These are phyloP conservation scores for Geotrichum candidum DNA, from an alignment of 1,139 yeast genomes.

Conservation along the genomic window DNA sequence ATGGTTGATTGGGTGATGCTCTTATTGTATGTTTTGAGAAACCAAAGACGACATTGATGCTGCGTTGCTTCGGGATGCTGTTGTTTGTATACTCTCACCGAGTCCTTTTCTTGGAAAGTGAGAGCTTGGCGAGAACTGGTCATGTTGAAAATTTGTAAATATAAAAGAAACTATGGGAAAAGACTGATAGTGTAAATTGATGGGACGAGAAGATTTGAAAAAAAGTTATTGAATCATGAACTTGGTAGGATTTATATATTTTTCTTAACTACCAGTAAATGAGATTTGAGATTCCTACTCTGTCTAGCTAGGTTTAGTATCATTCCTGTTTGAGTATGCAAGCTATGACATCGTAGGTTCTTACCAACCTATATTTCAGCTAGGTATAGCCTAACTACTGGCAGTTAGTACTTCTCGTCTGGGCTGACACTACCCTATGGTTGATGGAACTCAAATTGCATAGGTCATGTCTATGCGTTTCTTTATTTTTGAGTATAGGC, in stretches of 20 bases:
- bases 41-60: conserved; percentile 2
- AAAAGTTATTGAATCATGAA: not conserved
- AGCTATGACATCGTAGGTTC: not conserved
- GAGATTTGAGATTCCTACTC: not conserved
- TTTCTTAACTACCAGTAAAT: no score
- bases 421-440: no score
- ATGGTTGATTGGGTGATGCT: conserved; percentile 3
- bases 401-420: no score
- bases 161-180: not conserved
- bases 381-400: no score
- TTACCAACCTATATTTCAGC: no score
- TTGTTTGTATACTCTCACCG: not conserved
- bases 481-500: no score
- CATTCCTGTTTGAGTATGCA: not conserved
- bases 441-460: no score
- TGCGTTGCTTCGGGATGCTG: conserved; percentile 1
- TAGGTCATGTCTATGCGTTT: no score
- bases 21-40: not conserved
- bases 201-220: no score
- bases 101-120: conserved; percentile 3
- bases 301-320: no score
- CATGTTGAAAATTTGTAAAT: not conserved
- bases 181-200: not conserved
- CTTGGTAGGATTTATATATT: not conserved
- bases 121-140: conserved; percentile 1